Evolutionary conservation across 1,284 basidiomycete genomes (phyloP).

Genomic region (Ustilago curta): DNA sequence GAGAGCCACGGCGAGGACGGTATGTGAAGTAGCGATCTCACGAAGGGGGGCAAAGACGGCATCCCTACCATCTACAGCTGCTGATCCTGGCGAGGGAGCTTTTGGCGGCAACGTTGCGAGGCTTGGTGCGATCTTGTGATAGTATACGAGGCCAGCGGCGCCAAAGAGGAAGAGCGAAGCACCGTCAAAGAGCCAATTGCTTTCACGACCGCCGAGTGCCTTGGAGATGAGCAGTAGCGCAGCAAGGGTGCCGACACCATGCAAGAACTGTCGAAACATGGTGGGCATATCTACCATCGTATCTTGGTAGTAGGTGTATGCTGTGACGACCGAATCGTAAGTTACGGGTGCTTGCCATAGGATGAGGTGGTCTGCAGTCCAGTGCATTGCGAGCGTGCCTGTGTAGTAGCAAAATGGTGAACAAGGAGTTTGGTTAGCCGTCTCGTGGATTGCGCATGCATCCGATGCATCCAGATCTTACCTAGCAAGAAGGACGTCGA

Average conservation of each 20-base stretch:
- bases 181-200: slow-evolving; percentile 69
- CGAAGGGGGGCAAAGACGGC: slow-evolving; percentile 56
- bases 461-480: slow-evolving; percentile 15
- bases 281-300: slow-evolving; percentile 58
- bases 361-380: slow-evolving; percentile 67
- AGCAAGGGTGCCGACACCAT: slow-evolving; percentile 49
- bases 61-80: slow-evolving; percentile 39
- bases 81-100: slow-evolving; percentile 38
- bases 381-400: slow-evolving; percentile 67
- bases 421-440: not conserved
- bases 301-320: slow-evolving; percentile 64
- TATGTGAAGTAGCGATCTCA: slow-evolving; percentile 65
- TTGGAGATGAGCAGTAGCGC: slow-evolving; percentile 54
- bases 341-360: slow-evolving; percentile 66
- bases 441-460: not conserved
- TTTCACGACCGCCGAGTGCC: slow-evolving; percentile 60
- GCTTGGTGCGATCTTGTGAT: slow-evolving; percentile 61
- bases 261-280: slow-evolving; percentile 44
- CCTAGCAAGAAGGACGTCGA: slow-evolving; percentile 64
- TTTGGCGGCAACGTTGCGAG: slow-evolving; percentile 42
- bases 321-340: slow-evolving; percentile 53
- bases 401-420: not conserved
- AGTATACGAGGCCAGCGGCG: slow-evolving; percentile 61
- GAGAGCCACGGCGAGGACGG: slow-evolving; percentile 65
- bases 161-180: slow-evolving; percentile 68